Conservation (phyloP, 306 rosid genomes). For the Malus orientalis region DNA sequence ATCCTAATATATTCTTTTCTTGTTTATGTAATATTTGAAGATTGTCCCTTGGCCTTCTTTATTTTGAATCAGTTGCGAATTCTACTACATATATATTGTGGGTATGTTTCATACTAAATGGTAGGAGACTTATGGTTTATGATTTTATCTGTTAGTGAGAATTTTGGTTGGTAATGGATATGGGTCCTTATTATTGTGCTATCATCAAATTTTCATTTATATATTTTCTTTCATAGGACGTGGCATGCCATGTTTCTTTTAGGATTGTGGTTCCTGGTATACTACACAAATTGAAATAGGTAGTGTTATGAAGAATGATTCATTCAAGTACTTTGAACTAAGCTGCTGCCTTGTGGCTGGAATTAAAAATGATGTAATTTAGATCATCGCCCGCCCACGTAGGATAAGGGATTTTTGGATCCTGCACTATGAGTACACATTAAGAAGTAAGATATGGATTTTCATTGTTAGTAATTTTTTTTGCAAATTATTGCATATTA, state of each 20-base stretch:
- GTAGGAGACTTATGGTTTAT: background rate
- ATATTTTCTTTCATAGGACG: background rate
- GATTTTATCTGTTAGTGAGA: background rate
- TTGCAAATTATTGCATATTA: background rate
- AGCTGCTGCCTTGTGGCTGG: background rate
- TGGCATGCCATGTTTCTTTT: background rate
- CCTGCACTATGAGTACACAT: background rate
- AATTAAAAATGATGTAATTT: background rate
- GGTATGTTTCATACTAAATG: background rate
- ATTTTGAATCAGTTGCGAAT: background rate
- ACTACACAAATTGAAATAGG: background rate
- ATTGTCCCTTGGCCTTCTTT: background rate
- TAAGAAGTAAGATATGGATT: background rate
- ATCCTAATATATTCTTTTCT: constrained; percentile 1
- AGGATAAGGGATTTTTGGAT: background rate
- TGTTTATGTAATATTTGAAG: background rate
- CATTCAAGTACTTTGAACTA: background rate
- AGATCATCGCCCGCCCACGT: background rate
- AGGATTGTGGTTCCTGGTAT: background rate
- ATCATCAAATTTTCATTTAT: background rate
- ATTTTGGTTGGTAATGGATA: background rate
- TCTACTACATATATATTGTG: background rate
- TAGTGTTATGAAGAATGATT: background rate
- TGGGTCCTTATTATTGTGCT: background rate
- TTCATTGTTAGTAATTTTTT: background rate